Evolutionary conservation across 495 filamentous ascomycete genomes (phyloP).

Genomic region (Penicillium malachiteum): DNA sequence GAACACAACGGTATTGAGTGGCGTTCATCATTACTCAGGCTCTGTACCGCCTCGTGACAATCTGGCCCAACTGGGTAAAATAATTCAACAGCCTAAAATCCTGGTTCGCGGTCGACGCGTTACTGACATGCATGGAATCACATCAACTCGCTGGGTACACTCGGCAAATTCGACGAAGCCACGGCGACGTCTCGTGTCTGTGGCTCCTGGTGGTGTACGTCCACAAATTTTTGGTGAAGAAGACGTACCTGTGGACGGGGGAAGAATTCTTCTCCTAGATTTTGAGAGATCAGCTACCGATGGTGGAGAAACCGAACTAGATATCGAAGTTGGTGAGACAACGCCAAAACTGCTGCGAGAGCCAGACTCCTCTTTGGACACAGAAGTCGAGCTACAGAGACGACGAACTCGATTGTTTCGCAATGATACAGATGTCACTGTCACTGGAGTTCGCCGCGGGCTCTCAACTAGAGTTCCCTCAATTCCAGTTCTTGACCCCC

Average conservation of each 20-base stretch:
- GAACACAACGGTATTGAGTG: slow-evolving; percentile 13
- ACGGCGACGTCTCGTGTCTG: slow-evolving; percentile 59
- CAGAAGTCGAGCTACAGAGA: slow-evolving; percentile 79
- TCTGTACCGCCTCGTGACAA: slow-evolving; percentile 24
- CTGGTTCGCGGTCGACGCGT: slow-evolving; percentile 39
- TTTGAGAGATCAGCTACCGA: slow-evolving; percentile 62
- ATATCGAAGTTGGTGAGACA: slow-evolving; percentile 72
- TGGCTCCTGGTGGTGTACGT: slow-evolving; percentile 72
- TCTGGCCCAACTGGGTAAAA: slow-evolving; percentile 30
- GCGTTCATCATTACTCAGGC: slow-evolving; percentile 18
- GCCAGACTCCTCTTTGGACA: slow-evolving; percentile 72
- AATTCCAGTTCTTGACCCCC: slow-evolving; percentile 5
- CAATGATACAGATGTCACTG: slow-evolving; percentile 21
- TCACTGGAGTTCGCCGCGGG: slow-evolving; percentile 16
- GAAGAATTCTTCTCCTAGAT: slow-evolving; percentile 73
- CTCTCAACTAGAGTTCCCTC: slow-evolving; percentile 4
- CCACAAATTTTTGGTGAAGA: slow-evolving; percentile 65
- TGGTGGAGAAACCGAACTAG: slow-evolving; percentile 55
- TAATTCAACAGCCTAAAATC: slow-evolving; percentile 34
- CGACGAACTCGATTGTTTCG: slow-evolving; percentile 59
- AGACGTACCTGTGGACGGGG: slow-evolving; percentile 78
- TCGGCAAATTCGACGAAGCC: slow-evolving; percentile 10
- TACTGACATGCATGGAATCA: slow-evolving; percentile 44
- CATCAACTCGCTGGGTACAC: slow-evolving; percentile 43
- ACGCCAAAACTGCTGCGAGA: slow-evolving; percentile 70